phyloP scores from a whole-genome alignment of 768 basidiomycete species.

The Melanogaster broomeanus region DNA sequence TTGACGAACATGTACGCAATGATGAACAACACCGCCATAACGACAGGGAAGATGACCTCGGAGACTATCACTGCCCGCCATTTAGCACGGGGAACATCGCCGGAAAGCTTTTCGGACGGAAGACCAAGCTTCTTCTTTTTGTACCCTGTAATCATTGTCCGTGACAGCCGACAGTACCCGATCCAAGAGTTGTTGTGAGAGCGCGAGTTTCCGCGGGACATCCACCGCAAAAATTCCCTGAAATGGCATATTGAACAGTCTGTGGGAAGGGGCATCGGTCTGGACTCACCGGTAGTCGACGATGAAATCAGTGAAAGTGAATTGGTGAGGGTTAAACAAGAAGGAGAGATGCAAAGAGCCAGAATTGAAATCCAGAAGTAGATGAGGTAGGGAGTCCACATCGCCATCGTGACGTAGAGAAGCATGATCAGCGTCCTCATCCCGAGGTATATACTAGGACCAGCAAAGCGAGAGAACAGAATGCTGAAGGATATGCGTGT shows the following conservation, averaged over 20 bases:
- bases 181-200: slow-evolving; percentile 99
- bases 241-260: slow-evolving; percentile 5
- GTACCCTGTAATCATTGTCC: slow-evolving; percentile 99
- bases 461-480: slow-evolving; percentile 97
- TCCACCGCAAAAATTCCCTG: slow-evolving; percentile 98
- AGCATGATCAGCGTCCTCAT: slow-evolving; percentile 91
- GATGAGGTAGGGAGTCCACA: slow-evolving; percentile 91
- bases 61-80: slow-evolving; percentile 91
- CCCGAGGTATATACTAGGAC: slow-evolving; percentile 96
- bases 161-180: slow-evolving; percentile 96
- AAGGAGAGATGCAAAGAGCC: slow-evolving; percentile 91
- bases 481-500: slow-evolving; percentile 93
- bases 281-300: slow-evolving; percentile 83
- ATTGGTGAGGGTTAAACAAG: slow-evolving; percentile 99
- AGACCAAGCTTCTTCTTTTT: slow-evolving; percentile 97
- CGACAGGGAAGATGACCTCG: slow-evolving; percentile 82
- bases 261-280: background rate
- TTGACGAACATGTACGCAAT: slow-evolving; percentile 93
- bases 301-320: slow-evolving; percentile 94
- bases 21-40: slow-evolving; percentile 84
- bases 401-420: slow-evolving; percentile 88
- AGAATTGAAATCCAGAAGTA: slow-evolving; percentile 99
- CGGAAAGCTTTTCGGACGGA: slow-evolving; percentile 95
- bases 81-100: slow-evolving; percentile 90
- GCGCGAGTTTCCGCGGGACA: slow-evolving; percentile 97